Conservation (phyloP, 2,329 filamentous ascomycete genomes). For the Colletotrichum sansevieriae region DNA sequence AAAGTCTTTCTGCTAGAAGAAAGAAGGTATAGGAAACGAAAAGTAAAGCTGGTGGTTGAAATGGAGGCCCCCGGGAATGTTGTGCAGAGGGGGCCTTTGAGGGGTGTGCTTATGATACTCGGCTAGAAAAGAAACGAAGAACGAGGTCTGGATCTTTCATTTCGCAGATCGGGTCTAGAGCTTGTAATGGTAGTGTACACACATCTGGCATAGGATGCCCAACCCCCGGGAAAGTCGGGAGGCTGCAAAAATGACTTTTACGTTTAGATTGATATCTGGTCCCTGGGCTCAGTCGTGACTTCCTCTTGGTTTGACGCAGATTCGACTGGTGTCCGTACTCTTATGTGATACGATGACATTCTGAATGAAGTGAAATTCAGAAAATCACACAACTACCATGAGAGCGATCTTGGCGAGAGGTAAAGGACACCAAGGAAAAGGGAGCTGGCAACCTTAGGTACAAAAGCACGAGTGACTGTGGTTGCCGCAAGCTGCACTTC, state of each 20-base stretch:
- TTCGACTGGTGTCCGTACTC: too few species aligned
- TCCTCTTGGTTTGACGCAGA: too few species aligned
- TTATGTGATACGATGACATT: too few species aligned
- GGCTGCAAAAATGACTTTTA: slow-evolving; percentile 39
- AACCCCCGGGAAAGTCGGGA: background rate
- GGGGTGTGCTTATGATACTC: background rate
- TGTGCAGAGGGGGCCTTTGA: background rate
- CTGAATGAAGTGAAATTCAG: too few species aligned
- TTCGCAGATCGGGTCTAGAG: background rate
- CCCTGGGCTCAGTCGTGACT: background rate
- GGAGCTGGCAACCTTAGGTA: too few species aligned
- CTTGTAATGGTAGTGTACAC: slow-evolving; percentile 40
- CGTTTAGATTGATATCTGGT: slow-evolving; percentile 10
- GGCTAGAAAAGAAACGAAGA: slow-evolving; percentile 7
- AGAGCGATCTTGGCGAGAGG: too few species aligned
- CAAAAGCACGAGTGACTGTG: too few species aligned
- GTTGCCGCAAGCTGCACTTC: too few species aligned
- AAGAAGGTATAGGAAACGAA: background rate
- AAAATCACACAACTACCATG: too few species aligned
- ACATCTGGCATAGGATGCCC: slow-evolving; percentile 37
- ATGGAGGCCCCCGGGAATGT: background rate
- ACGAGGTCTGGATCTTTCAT: slow-evolving; percentile 15
- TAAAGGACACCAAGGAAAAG: too few species aligned
- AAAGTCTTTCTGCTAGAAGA: slow-evolving; percentile 25
- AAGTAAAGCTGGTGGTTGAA: background rate